Conservation (phyloP, 2,329 filamentous ascomycete genomes). For the Talaromyces sp. region DNA sequence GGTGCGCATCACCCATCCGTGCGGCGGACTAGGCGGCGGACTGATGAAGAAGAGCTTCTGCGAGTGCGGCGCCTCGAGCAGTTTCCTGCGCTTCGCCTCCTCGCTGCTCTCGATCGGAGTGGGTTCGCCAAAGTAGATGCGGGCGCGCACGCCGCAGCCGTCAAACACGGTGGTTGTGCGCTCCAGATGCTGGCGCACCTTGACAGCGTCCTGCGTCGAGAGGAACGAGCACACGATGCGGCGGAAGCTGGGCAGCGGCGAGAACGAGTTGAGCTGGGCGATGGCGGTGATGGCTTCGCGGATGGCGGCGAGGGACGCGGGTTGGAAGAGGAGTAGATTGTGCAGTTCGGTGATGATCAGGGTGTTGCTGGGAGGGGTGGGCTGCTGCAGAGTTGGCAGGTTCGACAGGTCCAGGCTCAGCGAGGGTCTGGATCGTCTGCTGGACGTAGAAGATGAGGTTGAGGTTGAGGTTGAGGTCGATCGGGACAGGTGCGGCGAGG, state of each 20-base stretch:
- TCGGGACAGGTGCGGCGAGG: slow-evolving; percentile 20
- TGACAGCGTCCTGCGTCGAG: slow-evolving; percentile 36
- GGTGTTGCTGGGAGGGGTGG: slow-evolving; percentile 46
- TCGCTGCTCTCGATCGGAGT: slow-evolving; percentile 41
- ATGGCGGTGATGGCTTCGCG: slow-evolving; percentile 37
- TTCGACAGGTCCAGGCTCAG: slow-evolving; percentile 44
- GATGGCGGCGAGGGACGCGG: slow-evolving; percentile 38
- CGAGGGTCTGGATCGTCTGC: slow-evolving; percentile 25
- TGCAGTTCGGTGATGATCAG: slow-evolving; percentile 47
- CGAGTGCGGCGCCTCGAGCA: slow-evolving; percentile 52
- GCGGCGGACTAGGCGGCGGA: slow-evolving; percentile 58
- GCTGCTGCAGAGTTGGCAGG: slow-evolving; percentile 41
- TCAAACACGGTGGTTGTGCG: slow-evolving; percentile 11
- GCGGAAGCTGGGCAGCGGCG: slow-evolving; percentile 45
- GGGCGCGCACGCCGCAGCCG: slow-evolving; percentile 24
- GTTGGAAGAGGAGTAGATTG: slow-evolving; percentile 43
- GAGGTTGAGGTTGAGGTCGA: slow-evolving; percentile 21
- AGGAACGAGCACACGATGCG: slow-evolving; percentile 48
- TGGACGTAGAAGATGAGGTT: slow-evolving; percentile 22
- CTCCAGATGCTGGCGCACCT: slow-evolving; percentile 40
- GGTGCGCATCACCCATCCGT: slow-evolving; percentile 59
- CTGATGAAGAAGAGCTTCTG: slow-evolving; percentile 63
- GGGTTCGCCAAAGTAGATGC: slow-evolving; percentile 50
- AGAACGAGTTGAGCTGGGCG: slow-evolving; percentile 46
- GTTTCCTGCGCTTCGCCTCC: slow-evolving; percentile 32